Evolutionary conservation across 2,329 filamentous ascomycete genomes (phyloP), one percentile per base, ranked within the genome.

Genomic region (Beauveria pseudobassiana): DNA sequence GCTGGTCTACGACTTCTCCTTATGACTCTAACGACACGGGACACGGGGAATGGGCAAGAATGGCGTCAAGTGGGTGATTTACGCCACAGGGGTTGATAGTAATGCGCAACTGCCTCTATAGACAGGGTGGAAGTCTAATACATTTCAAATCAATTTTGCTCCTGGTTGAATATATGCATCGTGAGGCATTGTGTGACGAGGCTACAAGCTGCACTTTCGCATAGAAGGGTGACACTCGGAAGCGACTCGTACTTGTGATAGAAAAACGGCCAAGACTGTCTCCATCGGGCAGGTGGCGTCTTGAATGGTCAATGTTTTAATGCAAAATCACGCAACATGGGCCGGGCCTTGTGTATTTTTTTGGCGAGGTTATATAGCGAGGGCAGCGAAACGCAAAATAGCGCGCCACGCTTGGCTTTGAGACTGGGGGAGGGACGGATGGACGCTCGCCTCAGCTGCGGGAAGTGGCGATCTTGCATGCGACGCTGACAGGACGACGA

Each of bases 1-100:
- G 50, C 63, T 52, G 61, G 30, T 56, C 48, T 51, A 63, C 43
- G 61, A 64, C 63, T 24, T 24, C 51, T 65, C 63, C 56, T 66
- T 65, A 64, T 54, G 62, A 64, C 53, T 49, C 63, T 59, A n/a
- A 59, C 42, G 56, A 61, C 18, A 48, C 26, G 28, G 50, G 50
- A 40, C 26, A 53, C 30, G 40, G 38, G 50, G 49, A 28, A 49
- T 20, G 16, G 38, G 30, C 18, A 20, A 6, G 28, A 45, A 40
- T 10, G 10, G 22, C 26, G 38, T 57, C n/a, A 16, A 5, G 40
- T 40, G 34, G 34, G 34, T 22, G 16, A 14, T 18, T 30, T 45
- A 16, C 42, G 38, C 52, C 8, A 10, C 5, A 45, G 20, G 40
- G 40, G 40, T 4, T 30, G 34, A 38, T 55, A 45, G 45, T 55